These are phyloP conservation scores for Venustampulla echinocandica DNA, from an alignment of 495 filamentous ascomycete species.

Conservation along the genomic window DNA sequence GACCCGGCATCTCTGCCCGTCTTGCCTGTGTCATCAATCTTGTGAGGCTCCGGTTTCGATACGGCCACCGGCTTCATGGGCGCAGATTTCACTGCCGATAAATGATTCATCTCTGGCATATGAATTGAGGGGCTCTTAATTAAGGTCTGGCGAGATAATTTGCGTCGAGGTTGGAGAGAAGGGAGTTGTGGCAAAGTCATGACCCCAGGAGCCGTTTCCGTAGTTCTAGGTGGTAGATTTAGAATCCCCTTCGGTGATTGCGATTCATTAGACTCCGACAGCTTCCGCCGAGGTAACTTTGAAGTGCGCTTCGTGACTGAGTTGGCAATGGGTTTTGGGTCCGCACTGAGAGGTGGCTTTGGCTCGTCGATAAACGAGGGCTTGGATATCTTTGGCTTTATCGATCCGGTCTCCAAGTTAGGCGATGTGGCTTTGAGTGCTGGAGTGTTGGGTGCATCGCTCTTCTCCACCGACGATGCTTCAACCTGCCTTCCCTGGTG, in stretches of 20 bases:
- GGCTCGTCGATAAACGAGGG: not conserved
- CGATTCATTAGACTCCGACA: constrained; percentile 16
- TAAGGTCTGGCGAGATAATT: constrained; percentile 10
- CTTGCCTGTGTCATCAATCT: not conserved
- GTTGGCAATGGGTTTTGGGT: not conserved
- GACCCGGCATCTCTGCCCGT: not conserved
- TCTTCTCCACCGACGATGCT: not conserved
- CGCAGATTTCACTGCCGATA: not conserved
- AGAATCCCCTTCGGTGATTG: constrained; percentile 18
- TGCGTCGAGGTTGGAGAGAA: constrained; percentile 8
- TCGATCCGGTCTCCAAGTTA: not conserved
- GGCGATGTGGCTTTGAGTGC: not conserved
- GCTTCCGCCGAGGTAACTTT: constrained; percentile 1
- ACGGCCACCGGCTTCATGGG: not conserved
- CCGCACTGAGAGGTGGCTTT: not conserved
- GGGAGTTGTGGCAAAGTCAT: constrained; percentile 2
- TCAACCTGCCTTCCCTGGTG: not conserved
- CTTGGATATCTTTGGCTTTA: not conserved
- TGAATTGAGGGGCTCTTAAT: constrained; percentile 8
- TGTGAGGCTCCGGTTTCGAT: not conserved
- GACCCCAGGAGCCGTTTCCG: constrained; percentile 5
- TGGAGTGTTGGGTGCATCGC: not conserved
- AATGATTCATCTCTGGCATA: not conserved
- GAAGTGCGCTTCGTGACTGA: not conserved
- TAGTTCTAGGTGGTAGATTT: constrained; percentile 17